Conservation (phyloP, 192 early-diverging fungal genomes). For the Umbelopsis sp. region DNA sequence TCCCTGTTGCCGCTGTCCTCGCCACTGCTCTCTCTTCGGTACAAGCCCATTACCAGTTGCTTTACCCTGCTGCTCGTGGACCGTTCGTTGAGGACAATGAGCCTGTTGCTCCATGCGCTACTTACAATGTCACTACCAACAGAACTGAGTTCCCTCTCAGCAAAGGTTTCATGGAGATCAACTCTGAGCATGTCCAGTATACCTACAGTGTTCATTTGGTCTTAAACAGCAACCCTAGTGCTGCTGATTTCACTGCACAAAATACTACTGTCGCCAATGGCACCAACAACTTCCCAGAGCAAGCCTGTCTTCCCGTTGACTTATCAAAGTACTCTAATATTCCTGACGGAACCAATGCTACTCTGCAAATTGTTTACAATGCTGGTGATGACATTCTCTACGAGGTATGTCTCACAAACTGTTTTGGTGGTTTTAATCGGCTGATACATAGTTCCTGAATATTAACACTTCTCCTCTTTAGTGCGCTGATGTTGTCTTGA, state of each 20-base stretch:
- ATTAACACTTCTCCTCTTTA: neutral
- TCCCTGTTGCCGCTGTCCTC: constrained; percentile 28
- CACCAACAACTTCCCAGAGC: constrained; percentile 36
- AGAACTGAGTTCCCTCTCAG: constrained; percentile 49
- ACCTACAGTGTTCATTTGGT: constrained; percentile 45
- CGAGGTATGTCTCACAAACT: constrained; percentile 31
- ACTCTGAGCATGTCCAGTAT: constrained; percentile 44
- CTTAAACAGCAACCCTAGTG: constrained; percentile 43
- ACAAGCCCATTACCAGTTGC: constrained; percentile 52
- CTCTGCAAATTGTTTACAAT: constrained; percentile 56
- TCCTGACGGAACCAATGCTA: constrained; percentile 51
- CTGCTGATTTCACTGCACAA: constrained; percentile 40
- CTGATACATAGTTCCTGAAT: neutral
- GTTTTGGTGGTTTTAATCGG: neutral
- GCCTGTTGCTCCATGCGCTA: constrained; percentile 53
- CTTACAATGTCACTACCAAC: constrained; percentile 35
- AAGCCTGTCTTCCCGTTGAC: constrained; percentile 44
- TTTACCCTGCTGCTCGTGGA: constrained; percentile 48
- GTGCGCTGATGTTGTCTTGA: constrained; percentile 16
- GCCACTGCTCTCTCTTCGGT: constrained; percentile 30
- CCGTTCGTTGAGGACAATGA: constrained; percentile 46
- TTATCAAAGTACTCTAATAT: constrained; percentile 36
- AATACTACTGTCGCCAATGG: constrained; percentile 26
- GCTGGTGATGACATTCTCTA: constrained; percentile 55
- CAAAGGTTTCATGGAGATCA: constrained; percentile 47